These are phyloP conservation scores for Craspedostauros australis DNA, from an alignment of 108 stramenopile genomes.

Conservation along the genomic window DNA sequence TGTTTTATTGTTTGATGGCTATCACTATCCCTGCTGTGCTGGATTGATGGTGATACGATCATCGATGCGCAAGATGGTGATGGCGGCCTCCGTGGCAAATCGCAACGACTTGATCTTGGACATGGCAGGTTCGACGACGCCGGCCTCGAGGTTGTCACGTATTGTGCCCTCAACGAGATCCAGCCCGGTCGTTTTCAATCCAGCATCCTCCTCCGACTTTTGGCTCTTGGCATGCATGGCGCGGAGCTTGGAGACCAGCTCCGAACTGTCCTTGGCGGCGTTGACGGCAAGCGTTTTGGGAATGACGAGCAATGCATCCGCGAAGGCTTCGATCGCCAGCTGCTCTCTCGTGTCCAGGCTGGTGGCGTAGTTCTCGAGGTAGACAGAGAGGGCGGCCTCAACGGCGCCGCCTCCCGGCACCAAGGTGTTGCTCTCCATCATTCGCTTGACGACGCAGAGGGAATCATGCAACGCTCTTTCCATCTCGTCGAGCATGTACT, in stretches of 20 bases:
- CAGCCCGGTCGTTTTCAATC: conserved; percentile 82
- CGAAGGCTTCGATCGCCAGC: conserved; percentile 97
- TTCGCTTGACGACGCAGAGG: conserved; percentile 95
- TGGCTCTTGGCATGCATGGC: conserved; percentile 87
- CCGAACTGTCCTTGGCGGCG: conserved; percentile 98
- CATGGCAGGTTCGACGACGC: conserved; percentile 99
- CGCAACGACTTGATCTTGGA: conserved; percentile 98
- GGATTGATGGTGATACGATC: conserved; percentile 74
- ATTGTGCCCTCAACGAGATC: conserved; percentile 84
- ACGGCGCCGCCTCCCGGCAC: conserved; percentile 99
- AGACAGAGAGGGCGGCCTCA: conserved; percentile 91
- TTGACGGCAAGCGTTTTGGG: conserved; percentile 97
- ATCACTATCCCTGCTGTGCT: conserved; percentile 6
- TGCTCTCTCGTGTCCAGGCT: conserved; percentile 95
- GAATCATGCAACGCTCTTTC: conserved; percentile 98
- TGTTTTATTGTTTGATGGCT: no score
- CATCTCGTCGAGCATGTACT: conserved; percentile 99
- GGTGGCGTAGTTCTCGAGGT: conserved; percentile 91
- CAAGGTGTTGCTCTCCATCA: conserved; percentile 94
- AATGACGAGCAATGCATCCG: conserved; percentile 97
- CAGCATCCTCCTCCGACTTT: conserved; percentile 27
- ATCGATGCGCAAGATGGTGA: conserved; percentile 98
- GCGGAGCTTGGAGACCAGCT: conserved; percentile 93
- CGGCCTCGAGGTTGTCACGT: conserved; percentile 90
- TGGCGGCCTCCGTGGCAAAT: conserved; percentile 98